phyloP scores from a whole-genome alignment of 805 yeast genomes.

The Monosporozyma siamensis region DNA sequence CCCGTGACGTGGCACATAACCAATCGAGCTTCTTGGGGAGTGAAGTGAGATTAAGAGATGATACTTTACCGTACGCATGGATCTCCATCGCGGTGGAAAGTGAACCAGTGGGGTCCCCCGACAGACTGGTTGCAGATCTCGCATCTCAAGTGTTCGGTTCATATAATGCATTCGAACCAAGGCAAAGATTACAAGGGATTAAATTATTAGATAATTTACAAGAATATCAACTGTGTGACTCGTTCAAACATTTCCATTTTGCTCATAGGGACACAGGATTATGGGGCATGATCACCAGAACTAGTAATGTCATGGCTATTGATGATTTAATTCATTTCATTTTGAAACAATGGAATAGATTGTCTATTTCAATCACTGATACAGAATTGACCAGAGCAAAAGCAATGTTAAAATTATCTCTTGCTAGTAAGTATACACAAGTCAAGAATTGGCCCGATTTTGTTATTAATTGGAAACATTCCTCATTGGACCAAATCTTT shows the following conservation, averaged over 20 bases:
- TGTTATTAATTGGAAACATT: conserved; percentile 53
- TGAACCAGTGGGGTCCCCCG: conserved; percentile 53
- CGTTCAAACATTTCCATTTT: conserved; percentile 59
- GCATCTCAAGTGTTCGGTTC: conserved; percentile 57
- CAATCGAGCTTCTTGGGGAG: conserved; percentile 73
- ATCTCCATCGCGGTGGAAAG: conserved; percentile 67
- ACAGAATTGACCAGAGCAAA: conserved; percentile 74
- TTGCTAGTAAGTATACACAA: conserved; percentile 29
- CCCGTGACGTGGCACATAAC: too few species aligned
- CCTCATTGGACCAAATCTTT: conserved; percentile 29
- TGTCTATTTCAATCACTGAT: conserved; percentile 63
- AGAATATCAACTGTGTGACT: conserved; percentile 66
- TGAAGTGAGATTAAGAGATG: conserved; percentile 82
- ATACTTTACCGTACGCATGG: conserved; percentile 73
- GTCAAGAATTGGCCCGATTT: neutral
- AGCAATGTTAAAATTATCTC: conserved; percentile 54
- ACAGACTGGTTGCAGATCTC: conserved; percentile 62
- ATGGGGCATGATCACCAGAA: conserved; percentile 71
- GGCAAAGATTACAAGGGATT: conserved; percentile 51
- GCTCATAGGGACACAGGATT: conserved; percentile 72
- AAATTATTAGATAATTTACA: conserved; percentile 60
- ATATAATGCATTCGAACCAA: conserved; percentile 45
- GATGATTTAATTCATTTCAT: conserved; percentile 78
- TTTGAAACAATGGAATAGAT: conserved; percentile 81
- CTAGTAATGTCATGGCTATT: conserved; percentile 47